These are phyloP conservation scores for Colletotrichum truncatum DNA, from an alignment of 2,329 filamentous ascomycete genomes.

Conservation along the genomic window DNA sequence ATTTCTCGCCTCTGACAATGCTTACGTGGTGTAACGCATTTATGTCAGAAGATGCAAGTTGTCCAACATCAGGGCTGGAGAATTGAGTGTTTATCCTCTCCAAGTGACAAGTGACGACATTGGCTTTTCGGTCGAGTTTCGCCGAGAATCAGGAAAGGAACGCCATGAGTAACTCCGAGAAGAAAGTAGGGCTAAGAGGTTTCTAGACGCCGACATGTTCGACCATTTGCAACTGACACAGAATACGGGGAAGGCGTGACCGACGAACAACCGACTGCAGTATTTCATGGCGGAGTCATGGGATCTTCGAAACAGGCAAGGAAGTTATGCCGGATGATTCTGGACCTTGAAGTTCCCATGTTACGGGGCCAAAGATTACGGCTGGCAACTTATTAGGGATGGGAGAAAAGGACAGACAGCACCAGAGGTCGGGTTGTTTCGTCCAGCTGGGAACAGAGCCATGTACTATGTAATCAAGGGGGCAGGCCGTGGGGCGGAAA, in stretches of 20 bases:
- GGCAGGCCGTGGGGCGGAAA: neutral
- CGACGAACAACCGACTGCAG: neutral
- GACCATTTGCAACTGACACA: conserved; percentile 18
- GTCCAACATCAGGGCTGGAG: neutral
- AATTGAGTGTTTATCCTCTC: neutral
- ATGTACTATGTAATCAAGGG: neutral
- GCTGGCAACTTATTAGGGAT: neutral
- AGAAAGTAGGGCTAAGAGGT: neutral
- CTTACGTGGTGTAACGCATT: neutral
- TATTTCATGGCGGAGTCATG: neutral
- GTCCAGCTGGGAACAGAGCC: neutral
- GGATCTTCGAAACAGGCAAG: neutral
- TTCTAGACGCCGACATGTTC: conserved; percentile 17
- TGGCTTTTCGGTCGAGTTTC: conserved; percentile 16
- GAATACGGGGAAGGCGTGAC: conserved; percentile 4
- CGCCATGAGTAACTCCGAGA: neutral
- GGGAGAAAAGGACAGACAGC: neutral
- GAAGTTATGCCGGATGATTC: neutral
- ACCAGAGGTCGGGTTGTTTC: neutral
- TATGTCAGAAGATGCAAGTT: neutral
- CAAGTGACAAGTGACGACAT: conserved; percentile 14
- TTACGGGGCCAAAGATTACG: neutral
- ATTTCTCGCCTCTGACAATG: too few relatives aligned
- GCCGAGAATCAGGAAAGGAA: neutral
- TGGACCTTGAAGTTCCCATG: neutral